A percentile compares a stretch with the other conserved stretches of the same genome.
Conservation (phyloP, 1,284 basidiomycete species). For the Phellopilus nigrolimitatus region DNA sequence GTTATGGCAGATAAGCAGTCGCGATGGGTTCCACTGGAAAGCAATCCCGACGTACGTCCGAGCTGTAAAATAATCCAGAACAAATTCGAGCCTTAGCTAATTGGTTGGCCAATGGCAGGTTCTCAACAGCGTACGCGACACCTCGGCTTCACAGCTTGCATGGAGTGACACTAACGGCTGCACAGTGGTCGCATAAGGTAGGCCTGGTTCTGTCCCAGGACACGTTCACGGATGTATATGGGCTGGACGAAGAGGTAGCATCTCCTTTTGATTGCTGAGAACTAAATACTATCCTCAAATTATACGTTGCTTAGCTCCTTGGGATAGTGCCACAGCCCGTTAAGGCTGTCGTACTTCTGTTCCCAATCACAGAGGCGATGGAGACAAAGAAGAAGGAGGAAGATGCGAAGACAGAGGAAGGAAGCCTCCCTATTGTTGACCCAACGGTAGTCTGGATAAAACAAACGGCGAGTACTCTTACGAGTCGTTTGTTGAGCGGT, state of each 20-base stretch:
- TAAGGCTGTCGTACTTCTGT: constrained; percentile 78
- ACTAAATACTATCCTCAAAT: neutral
- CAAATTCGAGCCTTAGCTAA: constrained; percentile 29
- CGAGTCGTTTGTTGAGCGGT: neutral
- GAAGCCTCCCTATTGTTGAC: constrained; percentile 51
- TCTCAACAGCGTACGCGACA: constrained; percentile 22
- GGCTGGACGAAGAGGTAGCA: constrained; percentile 66
- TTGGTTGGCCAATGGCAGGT: constrained; percentile 21
- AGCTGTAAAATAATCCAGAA: constrained; percentile 64
- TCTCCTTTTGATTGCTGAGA: neutral
- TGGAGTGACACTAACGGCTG: constrained; percentile 1
- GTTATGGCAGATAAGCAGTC: constrained; percentile 14
- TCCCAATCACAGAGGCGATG: constrained; percentile 59
- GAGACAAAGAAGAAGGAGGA: constrained; percentile 52
- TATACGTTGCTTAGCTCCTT: constrained; percentile 47
- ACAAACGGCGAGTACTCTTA: constrained; percentile 53
- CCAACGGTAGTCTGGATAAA: constrained; percentile 69
- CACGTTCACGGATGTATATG: constrained; percentile 78
- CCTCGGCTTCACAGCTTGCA: neutral
- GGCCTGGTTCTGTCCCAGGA: constrained; percentile 59
- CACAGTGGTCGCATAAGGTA: constrained; percentile 71
- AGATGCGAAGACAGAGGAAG: constrained; percentile 45
- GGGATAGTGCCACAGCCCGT: constrained; percentile 64
- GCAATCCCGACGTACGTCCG: constrained; percentile 61
- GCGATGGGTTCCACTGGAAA: constrained; percentile 72